Percentiles rank a stretch among this genome's conserved stretches.
Conservation (phyloP, 257 asterid species). For the Scutellaria baicalensis region DNA sequence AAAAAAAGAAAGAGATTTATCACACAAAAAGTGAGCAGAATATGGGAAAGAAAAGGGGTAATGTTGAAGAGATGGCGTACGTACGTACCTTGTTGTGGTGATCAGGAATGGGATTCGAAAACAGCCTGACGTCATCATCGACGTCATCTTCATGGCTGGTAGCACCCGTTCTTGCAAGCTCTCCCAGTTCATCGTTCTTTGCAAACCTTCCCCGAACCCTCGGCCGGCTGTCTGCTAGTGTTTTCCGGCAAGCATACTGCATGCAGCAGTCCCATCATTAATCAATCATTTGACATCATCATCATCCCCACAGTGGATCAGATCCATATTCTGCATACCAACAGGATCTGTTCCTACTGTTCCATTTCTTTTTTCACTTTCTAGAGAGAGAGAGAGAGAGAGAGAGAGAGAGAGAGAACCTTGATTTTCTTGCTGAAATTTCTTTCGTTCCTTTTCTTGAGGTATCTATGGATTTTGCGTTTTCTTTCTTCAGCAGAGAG, state of each 20-base stretch:
- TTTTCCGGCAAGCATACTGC: conserved; percentile 94
- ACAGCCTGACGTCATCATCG: conserved; percentile 46
- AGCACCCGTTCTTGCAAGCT: conserved; percentile 32
- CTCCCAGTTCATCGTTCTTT: conserved; percentile 69
- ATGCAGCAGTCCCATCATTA: neutral
- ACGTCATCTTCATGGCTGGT: conserved; percentile 59
- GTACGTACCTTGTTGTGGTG: conserved; percentile 32
- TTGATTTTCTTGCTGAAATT: conserved; percentile 93
- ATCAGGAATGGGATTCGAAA: conserved; percentile 19
- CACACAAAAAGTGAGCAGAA: no score
- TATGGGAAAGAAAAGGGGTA: no score
- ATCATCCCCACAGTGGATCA: neutral
- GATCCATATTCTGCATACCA: neutral
- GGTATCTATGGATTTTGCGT: conserved; percentile 72
- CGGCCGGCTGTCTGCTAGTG: conserved; percentile 93
- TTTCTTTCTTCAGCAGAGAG: conserved; percentile 81
- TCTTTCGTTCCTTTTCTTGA: conserved; percentile 85
- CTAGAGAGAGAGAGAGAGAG: neutral
- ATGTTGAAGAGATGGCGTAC: no score
- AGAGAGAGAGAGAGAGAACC: conserved; percentile 30
- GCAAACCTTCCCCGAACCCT: conserved; percentile 90
- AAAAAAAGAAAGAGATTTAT: no score
- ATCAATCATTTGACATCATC: neutral
- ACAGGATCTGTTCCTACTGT: neutral
- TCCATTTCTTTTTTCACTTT: neutral